These are phyloP conservation scores for Cucumis cinereus DNA, from an alignment of 306 rosid species.

Conservation along the genomic window DNA sequence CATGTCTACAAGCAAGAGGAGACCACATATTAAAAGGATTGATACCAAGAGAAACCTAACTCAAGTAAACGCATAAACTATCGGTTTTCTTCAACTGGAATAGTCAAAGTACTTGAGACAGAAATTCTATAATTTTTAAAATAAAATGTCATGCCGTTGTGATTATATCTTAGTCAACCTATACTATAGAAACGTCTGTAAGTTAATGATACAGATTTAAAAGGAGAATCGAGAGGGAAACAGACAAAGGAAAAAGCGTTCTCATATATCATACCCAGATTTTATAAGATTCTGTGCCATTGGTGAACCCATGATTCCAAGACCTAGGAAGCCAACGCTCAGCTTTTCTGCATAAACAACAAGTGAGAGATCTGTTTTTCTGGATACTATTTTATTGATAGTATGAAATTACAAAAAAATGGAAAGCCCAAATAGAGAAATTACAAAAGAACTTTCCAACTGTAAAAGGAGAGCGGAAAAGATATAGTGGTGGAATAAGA, in stretches of 20 bases:
- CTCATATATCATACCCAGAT: conserved; percentile 44
- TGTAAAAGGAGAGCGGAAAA: no score
- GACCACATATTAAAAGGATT: neutral
- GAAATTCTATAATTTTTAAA: neutral
- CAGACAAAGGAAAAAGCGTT: neutral
- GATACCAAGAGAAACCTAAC: neutral
- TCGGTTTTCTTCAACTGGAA: neutral
- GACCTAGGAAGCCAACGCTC: conserved; percentile 68
- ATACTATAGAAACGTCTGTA: neutral
- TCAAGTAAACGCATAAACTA: neutral
- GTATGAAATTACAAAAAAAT: no score
- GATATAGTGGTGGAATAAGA: no score
- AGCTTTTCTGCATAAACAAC: conserved; percentile 20
- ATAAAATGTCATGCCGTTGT: neutral
- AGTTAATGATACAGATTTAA: neutral
- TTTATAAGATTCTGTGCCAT: conserved; percentile 81
- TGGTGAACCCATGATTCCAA: conserved; percentile 96
- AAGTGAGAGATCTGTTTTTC: neutral
- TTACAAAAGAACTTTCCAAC: no score
- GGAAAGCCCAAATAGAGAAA: no score
- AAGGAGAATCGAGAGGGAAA: neutral
- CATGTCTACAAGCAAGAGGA: conserved; percentile 37
- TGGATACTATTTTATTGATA: no score
- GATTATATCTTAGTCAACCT: neutral
- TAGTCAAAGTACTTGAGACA: neutral